These are phyloP conservation scores for Pleurotus pulmonarius DNA, from an alignment of 768 basidiomycete species.

Conservation along the genomic window DNA sequence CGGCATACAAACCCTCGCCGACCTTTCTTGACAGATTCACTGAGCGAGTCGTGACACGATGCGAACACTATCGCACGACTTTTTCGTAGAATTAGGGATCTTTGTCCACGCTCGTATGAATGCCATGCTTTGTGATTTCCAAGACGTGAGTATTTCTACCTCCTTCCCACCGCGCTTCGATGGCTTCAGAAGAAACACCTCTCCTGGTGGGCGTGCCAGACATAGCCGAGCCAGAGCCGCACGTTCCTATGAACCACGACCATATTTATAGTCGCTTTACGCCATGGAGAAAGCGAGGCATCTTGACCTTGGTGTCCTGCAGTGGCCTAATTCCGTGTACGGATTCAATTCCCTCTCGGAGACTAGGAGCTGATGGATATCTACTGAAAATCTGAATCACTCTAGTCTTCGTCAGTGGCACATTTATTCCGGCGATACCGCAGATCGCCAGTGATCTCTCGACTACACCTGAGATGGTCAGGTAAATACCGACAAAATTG, in stretches of 20 bases:
- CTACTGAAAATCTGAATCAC: too few relatives aligned
- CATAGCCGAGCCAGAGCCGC: too few relatives aligned
- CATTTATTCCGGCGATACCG: slow-evolving; percentile 73
- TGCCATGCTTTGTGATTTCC: too few relatives aligned
- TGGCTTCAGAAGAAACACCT: background rate
- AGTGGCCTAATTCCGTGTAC: slow-evolving; percentile 53
- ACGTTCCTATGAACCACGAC: background rate
- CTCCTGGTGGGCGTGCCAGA: background rate
- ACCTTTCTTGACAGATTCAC: too few relatives aligned
- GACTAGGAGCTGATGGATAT: background rate
- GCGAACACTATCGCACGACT: too few relatives aligned
- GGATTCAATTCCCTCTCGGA: slow-evolving; percentile 29
- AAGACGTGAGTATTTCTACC: too few relatives aligned
- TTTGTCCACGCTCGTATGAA: too few relatives aligned
- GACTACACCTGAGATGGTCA: slow-evolving; percentile 53
- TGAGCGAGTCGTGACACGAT: too few relatives aligned
- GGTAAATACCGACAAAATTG: slow-evolving; percentile 26
- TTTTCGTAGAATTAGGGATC: too few relatives aligned
- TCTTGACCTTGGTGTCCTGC: slow-evolving; percentile 48
- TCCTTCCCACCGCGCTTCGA: background rate
- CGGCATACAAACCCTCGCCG: too few relatives aligned
- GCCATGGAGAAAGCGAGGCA: slow-evolving; percentile 34
- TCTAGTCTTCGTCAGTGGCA: slow-evolving; percentile 68
- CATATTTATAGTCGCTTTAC: slow-evolving; percentile 46
- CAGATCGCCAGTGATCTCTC: slow-evolving; percentile 65